Evolutionary conservation across 2,329 filamentous ascomycete species (phyloP), one percentile per base, ranked within the genome.

Genomic region (Penicillium sp.): DNA sequence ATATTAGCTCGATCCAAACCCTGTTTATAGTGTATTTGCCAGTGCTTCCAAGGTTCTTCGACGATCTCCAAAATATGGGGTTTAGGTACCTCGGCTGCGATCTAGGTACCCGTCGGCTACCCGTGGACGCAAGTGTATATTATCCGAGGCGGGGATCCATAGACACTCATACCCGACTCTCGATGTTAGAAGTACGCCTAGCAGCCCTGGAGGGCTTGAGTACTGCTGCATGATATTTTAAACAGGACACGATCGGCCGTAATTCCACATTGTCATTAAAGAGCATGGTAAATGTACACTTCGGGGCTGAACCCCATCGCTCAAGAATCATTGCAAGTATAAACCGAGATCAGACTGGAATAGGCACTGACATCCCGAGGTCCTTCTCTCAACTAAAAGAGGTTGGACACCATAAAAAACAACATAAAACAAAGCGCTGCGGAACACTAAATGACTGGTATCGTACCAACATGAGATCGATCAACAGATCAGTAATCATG

Each of bases 1-100:
- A 72, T 61, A 69, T 66, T 72, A 70, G 55, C 54, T 53, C 54
- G 55, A 57, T 58, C 25, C 25, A 45, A 42, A 50, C 29, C 45
- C 27, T 47, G 55, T 49, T 37, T 26, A 48, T 48, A 49, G n/a
- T 21, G 19, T 39, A 42, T 42, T 42, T 42, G 39, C 39, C 39
- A 23, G n/a, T 13, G n/a, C 16, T 29, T 29, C 27, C 10, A 29
- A 29, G 9, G 27, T n/a, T 8, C 6, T 19, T 42, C 19, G 19
- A 42, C 19, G 16, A 14, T 39, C 7, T 10, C n/a, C 7, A 11
- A 10, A 19, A n/a, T 39, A 39, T 2, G 7, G 7, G 4, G 14
- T 13, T 8, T 42, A 42, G 16, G n/a, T 21, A 42, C 39, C 19
- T 42, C 19, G 39, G 39, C 11, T 39, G 3, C n/a, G 35, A 19